phyloP scores from a whole-genome alignment of 768 basidiomycete genomes.

The Lactarius evosmus region DNA sequence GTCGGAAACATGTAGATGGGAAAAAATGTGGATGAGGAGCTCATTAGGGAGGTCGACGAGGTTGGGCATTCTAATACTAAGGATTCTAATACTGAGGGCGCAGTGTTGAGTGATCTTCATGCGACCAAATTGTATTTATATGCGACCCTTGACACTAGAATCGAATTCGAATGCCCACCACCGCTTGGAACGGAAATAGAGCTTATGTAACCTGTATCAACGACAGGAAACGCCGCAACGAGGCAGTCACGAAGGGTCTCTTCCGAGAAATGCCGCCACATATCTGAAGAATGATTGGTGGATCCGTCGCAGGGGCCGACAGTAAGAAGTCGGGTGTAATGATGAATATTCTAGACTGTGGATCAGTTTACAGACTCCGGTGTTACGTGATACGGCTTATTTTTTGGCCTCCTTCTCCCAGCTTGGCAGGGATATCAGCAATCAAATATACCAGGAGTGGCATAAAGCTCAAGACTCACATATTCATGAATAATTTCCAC shows the following conservation, averaged over 20 bases:
- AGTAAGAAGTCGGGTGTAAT: not conserved
- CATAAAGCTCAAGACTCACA: conserved; percentile 49
- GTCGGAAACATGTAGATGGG: not conserved
- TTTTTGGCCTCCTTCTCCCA: conserved; percentile 14
- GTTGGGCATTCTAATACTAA: not conserved
- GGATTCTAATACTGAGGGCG: not conserved
- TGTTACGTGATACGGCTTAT: not conserved
- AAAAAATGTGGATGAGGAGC: conserved; percentile 7
- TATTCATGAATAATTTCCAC: conserved; percentile 87
- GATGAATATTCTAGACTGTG: not conserved
- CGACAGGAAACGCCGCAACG: too few relatives aligned
- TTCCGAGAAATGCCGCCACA: not conserved
- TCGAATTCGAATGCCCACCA: too few relatives aligned
- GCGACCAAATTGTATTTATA: conserved; percentile 1
- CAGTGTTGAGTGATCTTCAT: not conserved
- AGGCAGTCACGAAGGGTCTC: not conserved
- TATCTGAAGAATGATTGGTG: not conserved
- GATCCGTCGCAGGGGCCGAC: not conserved
- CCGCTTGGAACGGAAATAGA: not conserved
- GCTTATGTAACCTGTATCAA: not conserved
- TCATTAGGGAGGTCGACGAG: conserved; percentile 13
- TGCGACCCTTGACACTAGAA: not conserved
- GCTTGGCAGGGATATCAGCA: conserved; percentile 2
- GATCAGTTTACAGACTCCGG: not conserved
- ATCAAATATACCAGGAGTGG: not conserved